phyloP scores from a whole-genome alignment of 257 asterid genomes.

The Lycium ferocissimum region DNA sequence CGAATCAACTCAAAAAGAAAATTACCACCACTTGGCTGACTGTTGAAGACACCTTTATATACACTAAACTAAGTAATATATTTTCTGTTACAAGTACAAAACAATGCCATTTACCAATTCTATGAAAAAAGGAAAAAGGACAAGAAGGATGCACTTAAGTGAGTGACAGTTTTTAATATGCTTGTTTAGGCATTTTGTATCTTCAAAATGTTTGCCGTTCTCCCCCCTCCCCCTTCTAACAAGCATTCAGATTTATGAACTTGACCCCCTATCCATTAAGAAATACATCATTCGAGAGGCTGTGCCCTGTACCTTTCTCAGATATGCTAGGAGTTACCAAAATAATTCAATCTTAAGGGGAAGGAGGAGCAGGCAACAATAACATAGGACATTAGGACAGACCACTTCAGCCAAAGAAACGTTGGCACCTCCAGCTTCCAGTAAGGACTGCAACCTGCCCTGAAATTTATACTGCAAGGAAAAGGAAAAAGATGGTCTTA shows the following conservation, averaged over 20 bases:
- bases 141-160: conserved; percentile 8
- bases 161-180: not conserved
- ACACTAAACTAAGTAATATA: not conserved
- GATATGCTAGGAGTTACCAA: not conserved
- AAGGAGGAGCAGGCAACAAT: conserved; percentile 38
- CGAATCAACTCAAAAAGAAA: not conserved
- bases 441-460: conserved; percentile 69
- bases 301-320: not conserved
- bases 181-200: not conserved
- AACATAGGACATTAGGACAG: conserved; percentile 51
- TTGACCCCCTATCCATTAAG: not conserved
- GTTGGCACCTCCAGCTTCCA: conserved; percentile 81
- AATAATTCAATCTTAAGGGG: not conserved
- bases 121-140: not conserved
- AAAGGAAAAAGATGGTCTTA: conserved; percentile 22
- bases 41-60: not conserved
- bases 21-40: not conserved
- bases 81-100: not conserved
- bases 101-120: not conserved
- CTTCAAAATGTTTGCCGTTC: not conserved
- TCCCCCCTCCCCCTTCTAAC: not conserved
- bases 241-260: conserved; percentile 5
- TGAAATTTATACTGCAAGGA: conserved; percentile 72
- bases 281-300: not conserved
- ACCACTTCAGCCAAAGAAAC: conserved; percentile 56